Evolutionary conservation across 148 eudicot genomes (phyloP).

Genomic region (Diospyros kaki): DNA sequence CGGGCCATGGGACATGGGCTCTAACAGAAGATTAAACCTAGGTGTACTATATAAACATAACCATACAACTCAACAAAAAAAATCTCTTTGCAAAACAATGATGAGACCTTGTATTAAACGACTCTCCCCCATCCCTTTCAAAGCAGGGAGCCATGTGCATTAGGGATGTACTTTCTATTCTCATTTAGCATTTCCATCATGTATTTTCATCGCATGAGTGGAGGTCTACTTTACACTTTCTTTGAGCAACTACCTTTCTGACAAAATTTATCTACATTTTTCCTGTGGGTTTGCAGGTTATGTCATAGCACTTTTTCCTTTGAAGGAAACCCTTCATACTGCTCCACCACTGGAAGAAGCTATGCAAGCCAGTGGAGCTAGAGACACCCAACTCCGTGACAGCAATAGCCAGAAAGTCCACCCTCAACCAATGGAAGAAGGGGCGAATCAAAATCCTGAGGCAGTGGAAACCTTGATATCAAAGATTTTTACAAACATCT

Average conservation of each 20-base stretch:
- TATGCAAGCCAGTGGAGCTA: constrained; percentile 90
- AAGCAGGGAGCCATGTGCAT: no score
- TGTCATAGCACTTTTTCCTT: constrained; percentile 14
- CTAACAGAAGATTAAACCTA: no score
- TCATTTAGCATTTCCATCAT: no score
- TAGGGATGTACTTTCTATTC: no score
- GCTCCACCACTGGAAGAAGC: constrained; percentile 38
- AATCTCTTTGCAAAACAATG: no score
- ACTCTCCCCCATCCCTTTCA: no score
- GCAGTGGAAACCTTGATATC: constrained; percentile 81
- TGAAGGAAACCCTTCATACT: constrained; percentile 24
- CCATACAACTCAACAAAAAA: no score
- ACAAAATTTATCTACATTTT: neutral
- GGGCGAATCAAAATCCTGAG: constrained; percentile 67
- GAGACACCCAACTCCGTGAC: constrained; percentile 78
- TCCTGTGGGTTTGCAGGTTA: constrained; percentile 24
- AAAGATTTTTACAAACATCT: constrained; percentile 63
- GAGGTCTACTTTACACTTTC: neutral
- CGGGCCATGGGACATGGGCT: no score
- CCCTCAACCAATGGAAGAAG: constrained; percentile 98
- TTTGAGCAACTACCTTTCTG: neutral
- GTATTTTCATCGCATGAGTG: no score
- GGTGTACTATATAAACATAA: no score
- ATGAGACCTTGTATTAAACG: no score
- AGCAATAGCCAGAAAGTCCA: constrained; percentile 94